Percentiles rank a stretch among this genome's conserved stretches.
These are phyloP conservation scores for Geopyxis carbonaria DNA, from an alignment of 495 filamentous ascomycete genomes.

Conservation along the genomic window DNA sequence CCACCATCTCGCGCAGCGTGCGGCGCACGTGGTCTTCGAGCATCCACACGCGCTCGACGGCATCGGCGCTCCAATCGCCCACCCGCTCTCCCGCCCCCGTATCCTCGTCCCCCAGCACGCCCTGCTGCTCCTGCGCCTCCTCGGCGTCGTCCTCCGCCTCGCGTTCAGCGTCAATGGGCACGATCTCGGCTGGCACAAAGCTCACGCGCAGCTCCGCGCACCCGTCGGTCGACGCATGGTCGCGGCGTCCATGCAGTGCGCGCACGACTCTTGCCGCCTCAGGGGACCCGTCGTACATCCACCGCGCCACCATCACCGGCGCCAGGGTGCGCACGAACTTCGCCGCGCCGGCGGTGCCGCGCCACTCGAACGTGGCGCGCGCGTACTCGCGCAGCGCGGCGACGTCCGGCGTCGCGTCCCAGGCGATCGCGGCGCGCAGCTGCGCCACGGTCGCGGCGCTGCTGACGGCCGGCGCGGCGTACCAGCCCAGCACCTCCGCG, in stretches of 20 bases:
- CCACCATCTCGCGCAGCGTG: slow-evolving; percentile 53
- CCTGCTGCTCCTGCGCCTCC: slow-evolving; percentile 33
- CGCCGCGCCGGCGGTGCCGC: slow-evolving; percentile 52
- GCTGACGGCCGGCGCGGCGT: slow-evolving; percentile 71
- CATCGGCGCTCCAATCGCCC: slow-evolving; percentile 48
- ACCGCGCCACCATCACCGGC: slow-evolving; percentile 53
- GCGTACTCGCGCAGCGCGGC: slow-evolving; percentile 52
- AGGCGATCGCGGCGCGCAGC: slow-evolving; percentile 39
- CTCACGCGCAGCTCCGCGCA: slow-evolving; percentile 59
- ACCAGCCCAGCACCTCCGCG: slow-evolving; percentile 60
- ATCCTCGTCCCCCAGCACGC: slow-evolving; percentile 38
- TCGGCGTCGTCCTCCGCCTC: slow-evolving; percentile 45
- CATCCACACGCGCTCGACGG: slow-evolving; percentile 56
- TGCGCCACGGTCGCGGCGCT: slow-evolving; percentile 38
- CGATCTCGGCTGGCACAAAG: slow-evolving; percentile 58
- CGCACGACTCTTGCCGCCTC: slow-evolving; percentile 30
- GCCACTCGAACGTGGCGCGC: slow-evolving; percentile 73
- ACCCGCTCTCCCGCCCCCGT: slow-evolving; percentile 36
- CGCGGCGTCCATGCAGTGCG: slow-evolving; percentile 46
- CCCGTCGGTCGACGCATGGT: slow-evolving; percentile 56
- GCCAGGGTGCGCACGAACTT: slow-evolving; percentile 73
- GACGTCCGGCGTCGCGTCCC: slow-evolving; percentile 50
- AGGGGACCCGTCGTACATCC: slow-evolving; percentile 32
- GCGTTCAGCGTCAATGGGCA: slow-evolving; percentile 52
- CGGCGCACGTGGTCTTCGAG: slow-evolving; percentile 51